Evolutionary conservation across 1,139 yeast genomes (phyloP), one percentile per base, ranked within the genome.

Genomic region (Candida mesenterica): DNA sequence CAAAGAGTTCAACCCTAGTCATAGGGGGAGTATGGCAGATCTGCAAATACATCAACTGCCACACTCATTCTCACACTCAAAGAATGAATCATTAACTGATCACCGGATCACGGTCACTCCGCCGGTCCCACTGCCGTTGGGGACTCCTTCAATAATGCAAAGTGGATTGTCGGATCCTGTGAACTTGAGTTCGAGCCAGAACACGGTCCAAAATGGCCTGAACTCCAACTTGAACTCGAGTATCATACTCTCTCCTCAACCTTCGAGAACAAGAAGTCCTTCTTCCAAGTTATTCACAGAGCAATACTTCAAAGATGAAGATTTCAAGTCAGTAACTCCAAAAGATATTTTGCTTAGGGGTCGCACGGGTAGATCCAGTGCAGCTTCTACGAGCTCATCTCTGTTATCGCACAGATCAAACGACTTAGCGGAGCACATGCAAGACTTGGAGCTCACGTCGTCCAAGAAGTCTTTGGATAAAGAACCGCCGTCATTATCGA

Each of bases 311-410:
- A 65, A 59, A n/a, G 56, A 64, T 7, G 69, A 61, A 23, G 45
- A 42, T 23, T 15, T 45, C 17, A 39, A 45, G 28, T 48, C 71
- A 1, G 53, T 68, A 1, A 64, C 75, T 0, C 75, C 75, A 0
- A 59, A 62, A 36, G 75, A 69, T 45, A 48, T 68, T n/a, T 48
- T 67, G 20, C 42, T 67, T 12, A 45, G 65, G 32, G 69, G 62
- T 4, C 42, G 65, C 30, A 40, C 61, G 0, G 41, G 28, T 17
- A 28, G 31, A 20, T 18, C 23, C 10, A 27, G 30, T 27, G 30
- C 18, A 6, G 30, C 17, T 8, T 20, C 24, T 12, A 19, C 24
- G 8, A 28, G 31, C 6, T 28, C 31, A 4, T 12, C 58, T 2
- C 44, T 13, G 41, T 47, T 15, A 34, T 51, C 18, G 42, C 42